Evolutionary conservation across 257 asterid genomes (phyloP).

Genomic region (Solanum habrochaites): DNA sequence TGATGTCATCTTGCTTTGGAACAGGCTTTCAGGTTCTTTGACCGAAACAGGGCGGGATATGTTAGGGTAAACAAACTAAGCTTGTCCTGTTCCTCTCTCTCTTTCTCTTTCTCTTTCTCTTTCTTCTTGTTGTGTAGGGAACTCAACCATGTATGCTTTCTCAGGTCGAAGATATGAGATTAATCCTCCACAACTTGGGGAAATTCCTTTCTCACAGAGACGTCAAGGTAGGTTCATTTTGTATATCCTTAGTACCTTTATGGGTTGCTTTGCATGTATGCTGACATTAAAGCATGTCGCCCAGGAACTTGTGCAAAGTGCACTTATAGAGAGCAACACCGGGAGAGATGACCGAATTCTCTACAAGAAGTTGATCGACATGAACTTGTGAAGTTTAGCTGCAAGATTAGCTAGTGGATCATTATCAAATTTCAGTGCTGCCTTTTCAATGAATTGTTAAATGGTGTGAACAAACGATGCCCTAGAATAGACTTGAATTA

Average conservation of each 20-base stretch:
- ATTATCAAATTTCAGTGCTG: background rate
- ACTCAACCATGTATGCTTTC: background rate
- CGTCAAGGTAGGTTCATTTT: slow-evolving; percentile 55
- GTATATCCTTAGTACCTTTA: background rate
- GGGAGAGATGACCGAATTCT: slow-evolving; percentile 75
- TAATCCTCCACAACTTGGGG: slow-evolving; percentile 79
- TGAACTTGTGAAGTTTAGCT: slow-evolving; percentile 13
- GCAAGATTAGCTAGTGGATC: background rate
- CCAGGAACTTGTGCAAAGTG: slow-evolving; percentile 85
- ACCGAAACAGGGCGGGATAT: slow-evolving; percentile 79
- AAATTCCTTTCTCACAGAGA: slow-evolving; percentile 72
- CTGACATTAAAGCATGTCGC: background rate
- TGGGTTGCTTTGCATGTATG: background rate
- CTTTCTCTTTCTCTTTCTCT: background rate
- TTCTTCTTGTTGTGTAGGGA: background rate
- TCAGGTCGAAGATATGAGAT: slow-evolving; percentile 92
- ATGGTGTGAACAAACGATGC: background rate
- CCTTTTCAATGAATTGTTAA: background rate
- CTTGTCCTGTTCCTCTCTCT: background rate
- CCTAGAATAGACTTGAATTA: background rate
- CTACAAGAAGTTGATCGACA: slow-evolving; percentile 64
- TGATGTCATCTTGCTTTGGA: slow-evolving; percentile 1
- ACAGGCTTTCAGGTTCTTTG: slow-evolving; percentile 98
- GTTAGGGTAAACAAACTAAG: slow-evolving; percentile 41
- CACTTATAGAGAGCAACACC: slow-evolving; percentile 70